Percentiles rank a stretch among this genome's conserved stretches.
These are phyloP conservation scores for Saturnispora sekii DNA, from an alignment of 805 yeast species.

Conservation along the genomic window DNA sequence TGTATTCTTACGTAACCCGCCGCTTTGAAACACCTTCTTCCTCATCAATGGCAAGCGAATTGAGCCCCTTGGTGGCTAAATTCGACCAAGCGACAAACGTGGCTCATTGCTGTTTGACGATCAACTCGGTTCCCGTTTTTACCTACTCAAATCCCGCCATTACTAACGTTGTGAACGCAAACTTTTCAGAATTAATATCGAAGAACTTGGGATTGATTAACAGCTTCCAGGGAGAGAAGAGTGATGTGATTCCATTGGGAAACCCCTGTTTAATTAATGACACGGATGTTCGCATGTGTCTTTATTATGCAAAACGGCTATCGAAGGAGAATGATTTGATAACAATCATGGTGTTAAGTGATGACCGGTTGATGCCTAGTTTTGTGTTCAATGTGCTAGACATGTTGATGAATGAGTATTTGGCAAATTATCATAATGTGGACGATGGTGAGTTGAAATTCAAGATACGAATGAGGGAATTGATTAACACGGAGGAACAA, in stretches of 20 bases:
- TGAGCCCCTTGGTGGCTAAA: neutral
- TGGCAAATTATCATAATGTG: constrained; percentile 15
- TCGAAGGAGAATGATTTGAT: constrained; percentile 38
- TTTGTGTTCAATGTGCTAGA: constrained; percentile 40
- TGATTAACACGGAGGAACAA: constrained; percentile 44
- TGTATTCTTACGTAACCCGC: no score
- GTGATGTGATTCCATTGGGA: constrained; percentile 21
- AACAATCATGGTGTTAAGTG: constrained; percentile 41
- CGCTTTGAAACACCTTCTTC: no score
- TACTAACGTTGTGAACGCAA: constrained; percentile 33
- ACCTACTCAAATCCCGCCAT: constrained; percentile 44
- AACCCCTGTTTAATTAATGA: constrained; percentile 14
- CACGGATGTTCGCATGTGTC: constrained; percentile 20
- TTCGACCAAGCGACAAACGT: constrained; percentile 13
- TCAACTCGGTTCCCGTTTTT: constrained; percentile 50
- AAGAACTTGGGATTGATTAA: constrained; percentile 47
- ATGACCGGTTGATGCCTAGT: constrained; percentile 34
- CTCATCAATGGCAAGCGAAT: neutral
- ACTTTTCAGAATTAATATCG: constrained; percentile 44
- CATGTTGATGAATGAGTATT: constrained; percentile 40
- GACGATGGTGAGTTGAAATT: constrained; percentile 31
- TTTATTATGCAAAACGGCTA: constrained; percentile 42
- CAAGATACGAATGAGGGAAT: constrained; percentile 46
- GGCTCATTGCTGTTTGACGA: constrained; percentile 23
- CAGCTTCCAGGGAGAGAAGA: constrained; percentile 28